Conservation (phyloP, 768 basidiomycete genomes). For the Neoboletus brunneissimus region DNA sequence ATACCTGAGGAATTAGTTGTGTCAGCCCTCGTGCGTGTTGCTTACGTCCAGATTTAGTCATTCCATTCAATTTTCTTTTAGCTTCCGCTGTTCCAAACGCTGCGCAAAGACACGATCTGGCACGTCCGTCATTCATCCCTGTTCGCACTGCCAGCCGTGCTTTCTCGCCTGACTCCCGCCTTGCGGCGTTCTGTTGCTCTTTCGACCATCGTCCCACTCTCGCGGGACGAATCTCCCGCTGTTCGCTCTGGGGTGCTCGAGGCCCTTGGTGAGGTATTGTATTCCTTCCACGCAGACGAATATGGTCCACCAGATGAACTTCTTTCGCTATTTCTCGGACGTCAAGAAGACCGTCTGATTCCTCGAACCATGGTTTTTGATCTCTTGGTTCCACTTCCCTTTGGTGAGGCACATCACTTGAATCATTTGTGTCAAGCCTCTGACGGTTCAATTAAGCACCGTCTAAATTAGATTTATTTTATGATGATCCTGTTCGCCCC, state of each 20-base stretch:
- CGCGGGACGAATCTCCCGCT: constrained; percentile 56
- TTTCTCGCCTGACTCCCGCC: constrained; percentile 57
- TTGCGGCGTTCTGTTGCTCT: constrained; percentile 65
- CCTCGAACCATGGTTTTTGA: constrained; percentile 26
- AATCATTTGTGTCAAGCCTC: neutral
- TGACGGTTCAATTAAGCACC: constrained; percentile 18
- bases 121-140: constrained; percentile 87
- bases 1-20: constrained; percentile 73
- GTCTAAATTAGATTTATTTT: constrained; percentile 43
- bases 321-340: constrained; percentile 72
- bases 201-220: constrained; percentile 59
- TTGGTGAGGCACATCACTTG: constrained; percentile 18
- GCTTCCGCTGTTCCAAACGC: constrained; percentile 76
- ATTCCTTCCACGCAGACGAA: constrained; percentile 66
- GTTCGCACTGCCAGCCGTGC: constrained; percentile 79
- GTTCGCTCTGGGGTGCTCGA: constrained; percentile 84
- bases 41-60: constrained; percentile 5
- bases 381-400: constrained; percentile 5
- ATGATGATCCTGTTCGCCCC: constrained; percentile 66
- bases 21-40: constrained; percentile 52
- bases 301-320: constrained; percentile 72
- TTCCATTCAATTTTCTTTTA: constrained; percentile 31
- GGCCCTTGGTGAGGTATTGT: constrained; percentile 84
- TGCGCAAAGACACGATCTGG: constrained; percentile 67
- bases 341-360: constrained; percentile 40